Base-by-base conservation (phyloP, 495 filamentous ascomycete genomes). In the Lophium mytilinum region DNA sequence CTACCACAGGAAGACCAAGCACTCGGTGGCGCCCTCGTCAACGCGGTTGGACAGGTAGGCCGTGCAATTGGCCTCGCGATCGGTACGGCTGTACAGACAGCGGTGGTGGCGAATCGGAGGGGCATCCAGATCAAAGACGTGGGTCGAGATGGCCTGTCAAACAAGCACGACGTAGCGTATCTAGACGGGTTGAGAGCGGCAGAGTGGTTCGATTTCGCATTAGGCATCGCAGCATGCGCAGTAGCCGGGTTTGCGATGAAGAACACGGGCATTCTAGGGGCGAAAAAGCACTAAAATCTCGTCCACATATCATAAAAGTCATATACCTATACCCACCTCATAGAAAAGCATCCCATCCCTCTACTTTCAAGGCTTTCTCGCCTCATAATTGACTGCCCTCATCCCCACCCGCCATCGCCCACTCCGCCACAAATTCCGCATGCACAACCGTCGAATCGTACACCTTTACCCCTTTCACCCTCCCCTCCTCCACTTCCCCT, bases 1-100 rank as follows among this genome's bases (percentile, higher is more conserved):
- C 67, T 86, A 10, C 78, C 81, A 11, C 70, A 74, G n/a, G 75
- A 78, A 21, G 81, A 84, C 52, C 83, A 84, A 60, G 78, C 80
- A 0, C 54, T 85, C 1, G 80, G 80, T 3, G 82, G 81, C 0
- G 83, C 78, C 0, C 70, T 84, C 10, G 76, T 84, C 57, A 84
- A 83, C 52, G 73, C 82, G 0, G 77, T 80, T 50, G 80, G 76
- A 0, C 79, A 82, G 52, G 57, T 83, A 4, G 82, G 82, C 0
- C 64, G 82, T 36, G 74, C 81, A 0, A 70, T 85, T 34, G 77
- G 79, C 0, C 66, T 85, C 30, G 82, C 82, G 0, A 72, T 84
- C 45, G 77, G 73, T 0, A 80, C 80, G 9, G 80, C 79, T 0
- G 69, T 81, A 6, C 78, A 85, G 63, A 78, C 76, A 10, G 75